These are phyloP conservation scores for Cucurbita moschata DNA, from an alignment of 306 rosid genomes.

Conservation along the genomic window DNA sequence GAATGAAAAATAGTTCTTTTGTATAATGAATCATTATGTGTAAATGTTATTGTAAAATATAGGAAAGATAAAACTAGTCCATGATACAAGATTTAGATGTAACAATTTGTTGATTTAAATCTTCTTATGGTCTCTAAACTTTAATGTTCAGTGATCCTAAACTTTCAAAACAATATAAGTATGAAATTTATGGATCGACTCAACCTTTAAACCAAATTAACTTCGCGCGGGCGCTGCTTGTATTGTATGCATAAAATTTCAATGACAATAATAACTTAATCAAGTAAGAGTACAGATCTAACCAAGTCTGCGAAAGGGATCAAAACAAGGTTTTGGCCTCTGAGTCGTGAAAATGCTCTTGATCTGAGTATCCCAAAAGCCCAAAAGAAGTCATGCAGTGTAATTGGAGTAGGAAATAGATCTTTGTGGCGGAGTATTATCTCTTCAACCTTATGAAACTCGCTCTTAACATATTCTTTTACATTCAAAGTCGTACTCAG, in stretches of 20 bases:
- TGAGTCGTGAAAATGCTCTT: conserved; percentile 84
- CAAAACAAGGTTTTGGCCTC: conserved; percentile 66
- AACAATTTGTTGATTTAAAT: background rate
- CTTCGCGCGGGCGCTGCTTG: background rate
- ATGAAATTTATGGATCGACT: background rate
- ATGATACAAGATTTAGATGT: background rate
- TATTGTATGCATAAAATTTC: background rate
- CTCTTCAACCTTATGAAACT: conserved; percentile 57
- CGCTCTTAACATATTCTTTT: conserved; percentile 68
- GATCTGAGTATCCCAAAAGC: conserved; percentile 95
- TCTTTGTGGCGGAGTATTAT: conserved; percentile 54
- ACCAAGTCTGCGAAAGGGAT: conserved; percentile 85
- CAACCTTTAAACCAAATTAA: background rate
- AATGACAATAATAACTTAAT: too few species aligned
- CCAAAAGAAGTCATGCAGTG: conserved; percentile 90
- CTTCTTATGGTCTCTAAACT: background rate
- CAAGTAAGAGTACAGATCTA: conserved; percentile 15
- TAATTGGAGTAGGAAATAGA: conserved; percentile 65
- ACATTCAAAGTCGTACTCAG: conserved; percentile 67
- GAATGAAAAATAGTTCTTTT: too few species aligned
- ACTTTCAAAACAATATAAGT: background rate
- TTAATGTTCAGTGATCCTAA: too few species aligned
- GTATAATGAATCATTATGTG: too few species aligned
- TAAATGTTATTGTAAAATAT: too few species aligned
- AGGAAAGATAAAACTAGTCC: background rate